These are phyloP conservation scores for Hydnum rufescens DNA, from an alignment of 768 basidiomycete genomes.

Conservation along the genomic window DNA sequence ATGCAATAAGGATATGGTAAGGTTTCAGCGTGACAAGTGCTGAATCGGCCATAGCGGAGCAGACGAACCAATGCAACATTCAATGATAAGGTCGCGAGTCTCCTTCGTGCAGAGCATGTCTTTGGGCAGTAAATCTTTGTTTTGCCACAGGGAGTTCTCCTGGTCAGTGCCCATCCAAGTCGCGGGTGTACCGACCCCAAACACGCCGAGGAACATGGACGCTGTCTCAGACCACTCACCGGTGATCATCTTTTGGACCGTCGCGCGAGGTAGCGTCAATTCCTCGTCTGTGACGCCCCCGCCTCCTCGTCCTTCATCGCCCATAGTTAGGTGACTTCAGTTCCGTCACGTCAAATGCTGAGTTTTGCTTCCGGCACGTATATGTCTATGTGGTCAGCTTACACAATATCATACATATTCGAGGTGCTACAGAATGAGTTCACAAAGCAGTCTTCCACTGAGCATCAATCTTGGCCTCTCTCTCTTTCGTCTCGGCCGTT, in stretches of 20 bases:
- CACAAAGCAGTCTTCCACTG: neutral
- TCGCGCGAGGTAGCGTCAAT: constrained; percentile 87
- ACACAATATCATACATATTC: no score
- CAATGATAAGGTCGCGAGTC: constrained; percentile 88
- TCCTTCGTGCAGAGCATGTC: constrained; percentile 88
- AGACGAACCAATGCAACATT: constrained; percentile 88
- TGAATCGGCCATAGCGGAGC: no score
- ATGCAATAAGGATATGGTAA: neutral
- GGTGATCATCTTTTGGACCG: constrained; percentile 89
- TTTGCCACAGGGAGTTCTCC: constrained; percentile 4
- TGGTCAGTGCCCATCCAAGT: neutral
- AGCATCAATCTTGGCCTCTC: constrained; percentile 22
- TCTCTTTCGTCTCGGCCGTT: constrained; percentile 34
- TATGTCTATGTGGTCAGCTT: no score
- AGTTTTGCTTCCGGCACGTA: neutral
- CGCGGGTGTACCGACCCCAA: neutral
- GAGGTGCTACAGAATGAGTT: neutral
- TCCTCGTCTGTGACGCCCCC: constrained; percentile 51
- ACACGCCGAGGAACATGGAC: neutral
- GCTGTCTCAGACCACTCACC: constrained; percentile 27
- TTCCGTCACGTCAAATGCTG: neutral
- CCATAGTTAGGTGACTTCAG: neutral
- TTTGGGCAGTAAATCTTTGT: constrained; percentile 64
- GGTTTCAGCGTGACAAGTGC: neutral
- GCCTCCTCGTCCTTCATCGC: neutral